Percentiles rank a stretch among this genome's conserved stretches.
Conservation (phyloP, 2,329 filamentous ascomycete genomes). For the Aspergillus aculeatinus region DNA sequence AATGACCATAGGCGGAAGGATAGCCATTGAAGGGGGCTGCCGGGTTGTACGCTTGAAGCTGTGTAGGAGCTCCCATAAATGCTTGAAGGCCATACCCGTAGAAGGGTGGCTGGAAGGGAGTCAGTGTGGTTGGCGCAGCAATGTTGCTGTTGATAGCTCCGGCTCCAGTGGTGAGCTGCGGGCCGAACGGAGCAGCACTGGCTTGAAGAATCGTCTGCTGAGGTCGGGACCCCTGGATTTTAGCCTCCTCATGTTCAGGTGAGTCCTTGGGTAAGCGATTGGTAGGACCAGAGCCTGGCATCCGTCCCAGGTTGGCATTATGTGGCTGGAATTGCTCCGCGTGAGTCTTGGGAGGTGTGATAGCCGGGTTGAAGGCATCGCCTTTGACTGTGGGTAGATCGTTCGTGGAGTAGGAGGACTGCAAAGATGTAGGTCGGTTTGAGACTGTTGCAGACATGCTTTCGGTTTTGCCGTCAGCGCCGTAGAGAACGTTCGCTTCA, state of each 20-base stretch:
- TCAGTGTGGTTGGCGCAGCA: constrained; percentile 33
- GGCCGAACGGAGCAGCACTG: constrained; percentile 76
- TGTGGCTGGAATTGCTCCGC: constrained; percentile 66
- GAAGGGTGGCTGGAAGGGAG: constrained; percentile 40
- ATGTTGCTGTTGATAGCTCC: constrained; percentile 21
- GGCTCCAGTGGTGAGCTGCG: constrained; percentile 50
- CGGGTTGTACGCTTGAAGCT: constrained; percentile 48
- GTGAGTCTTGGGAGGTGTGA: constrained; percentile 57
- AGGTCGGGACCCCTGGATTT: constrained; percentile 53
- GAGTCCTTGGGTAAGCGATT: constrained; percentile 56
- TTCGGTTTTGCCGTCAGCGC: constrained; percentile 31
- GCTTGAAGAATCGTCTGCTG: constrained; percentile 75
- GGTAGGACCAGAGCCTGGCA: constrained; percentile 62
- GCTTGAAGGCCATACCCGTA: constrained; percentile 54
- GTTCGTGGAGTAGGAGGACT: constrained; percentile 85
- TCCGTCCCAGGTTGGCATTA: constrained; percentile 78
- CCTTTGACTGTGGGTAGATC: constrained; percentile 85
- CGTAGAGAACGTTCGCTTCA: constrained; percentile 41
- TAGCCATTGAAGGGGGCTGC: constrained; percentile 57
- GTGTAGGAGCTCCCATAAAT: constrained; percentile 53
- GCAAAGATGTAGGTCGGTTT: constrained; percentile 53
- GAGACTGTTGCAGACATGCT: constrained; percentile 25
- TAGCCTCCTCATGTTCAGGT: constrained; percentile 48
- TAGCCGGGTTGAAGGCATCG: constrained; percentile 50
- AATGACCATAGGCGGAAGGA: constrained; percentile 50